Evolutionary conservation across 176 grass and related monocot genomes (phyloP).

Genomic region (Rhipidocladum racemiflorum): DNA sequence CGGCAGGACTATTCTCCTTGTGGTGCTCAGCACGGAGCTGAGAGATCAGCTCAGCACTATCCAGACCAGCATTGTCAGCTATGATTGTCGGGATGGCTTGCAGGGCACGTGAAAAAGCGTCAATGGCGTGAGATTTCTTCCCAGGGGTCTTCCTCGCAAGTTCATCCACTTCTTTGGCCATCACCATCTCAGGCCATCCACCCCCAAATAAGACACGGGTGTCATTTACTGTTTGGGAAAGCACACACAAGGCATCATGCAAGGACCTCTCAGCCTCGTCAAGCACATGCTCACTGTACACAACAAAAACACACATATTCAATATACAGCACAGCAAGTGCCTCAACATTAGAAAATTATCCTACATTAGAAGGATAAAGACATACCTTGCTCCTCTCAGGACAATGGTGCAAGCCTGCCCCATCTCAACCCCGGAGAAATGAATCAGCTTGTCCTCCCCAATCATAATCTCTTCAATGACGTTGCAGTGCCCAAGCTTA

Average conservation of each 20-base stretch:
- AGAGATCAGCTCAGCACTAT: constrained; percentile 85
- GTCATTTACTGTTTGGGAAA: constrained; percentile 90
- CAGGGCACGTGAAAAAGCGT: constrained; percentile 75
- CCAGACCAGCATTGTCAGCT: constrained; percentile 83
- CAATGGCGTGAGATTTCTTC: constrained; percentile 89
- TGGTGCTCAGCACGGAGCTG: constrained; percentile 98
- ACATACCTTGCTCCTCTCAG: constrained; percentile 82
- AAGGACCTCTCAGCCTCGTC: constrained; percentile 94
- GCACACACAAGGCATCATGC: constrained; percentile 87
- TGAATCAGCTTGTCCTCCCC: constrained; percentile 88
- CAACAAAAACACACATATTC: not conserved
- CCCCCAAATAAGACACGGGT: constrained; percentile 79
- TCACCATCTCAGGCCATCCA: constrained; percentile 97
- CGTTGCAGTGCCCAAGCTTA: constrained; percentile 90
- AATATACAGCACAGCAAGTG: not conserved
- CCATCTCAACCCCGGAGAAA: constrained; percentile 83
- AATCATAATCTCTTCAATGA: constrained; percentile 99
- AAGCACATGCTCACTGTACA: constrained; percentile 75
- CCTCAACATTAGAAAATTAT: not conserved
- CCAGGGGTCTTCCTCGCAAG: constrained; percentile 88
- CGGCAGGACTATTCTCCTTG: constrained; percentile 60
- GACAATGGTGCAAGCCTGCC: constrained; percentile 95
- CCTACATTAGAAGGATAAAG: not conserved
- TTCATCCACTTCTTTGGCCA: constrained; percentile 83
- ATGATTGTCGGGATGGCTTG: constrained; percentile 89